Evolutionary conservation across 805 yeast species (phyloP).

Genomic region (Saccharomycopsis babjevae): DNA sequence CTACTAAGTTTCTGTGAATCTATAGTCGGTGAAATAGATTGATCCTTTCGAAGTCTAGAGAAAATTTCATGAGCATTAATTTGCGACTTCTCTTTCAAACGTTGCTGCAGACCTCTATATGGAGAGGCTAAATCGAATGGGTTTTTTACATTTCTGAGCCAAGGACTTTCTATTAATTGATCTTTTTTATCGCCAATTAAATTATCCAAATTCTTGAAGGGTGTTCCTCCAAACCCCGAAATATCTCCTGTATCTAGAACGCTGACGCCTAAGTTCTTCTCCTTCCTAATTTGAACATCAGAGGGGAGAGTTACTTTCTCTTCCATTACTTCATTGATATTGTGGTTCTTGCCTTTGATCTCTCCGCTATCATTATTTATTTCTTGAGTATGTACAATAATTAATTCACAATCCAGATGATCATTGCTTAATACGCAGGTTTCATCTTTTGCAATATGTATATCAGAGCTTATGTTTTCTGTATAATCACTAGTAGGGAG

Average conservation of each 20-base stretch:
- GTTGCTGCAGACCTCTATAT: constrained; percentile 8
- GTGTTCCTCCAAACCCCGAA: constrained; percentile 20
- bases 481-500: neutral
- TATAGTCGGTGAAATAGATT: neutral
- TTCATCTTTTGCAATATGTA: neutral
- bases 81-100: constrained; percentile 5
- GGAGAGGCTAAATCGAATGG: constrained; percentile 28
- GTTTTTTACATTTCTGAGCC: constrained; percentile 26
- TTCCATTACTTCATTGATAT: neutral
- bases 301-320: constrained; percentile 17
- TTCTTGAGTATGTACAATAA: neutral
- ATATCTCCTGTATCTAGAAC: constrained; percentile 31
- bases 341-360: constrained; percentile 20
- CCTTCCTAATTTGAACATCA: constrained; percentile 28
- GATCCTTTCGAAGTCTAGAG: constrained; percentile 4
- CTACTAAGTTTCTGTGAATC: neutral
- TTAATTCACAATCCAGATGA: neutral
- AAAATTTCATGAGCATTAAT: constrained; percentile 10
- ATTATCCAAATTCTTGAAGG: constrained; percentile 18
- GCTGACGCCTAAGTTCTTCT: constrained; percentile 35
- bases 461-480: constrained; percentile 2
- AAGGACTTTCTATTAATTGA: constrained; percentile 14
- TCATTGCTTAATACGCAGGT: neutral
- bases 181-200: neutral
- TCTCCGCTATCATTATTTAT: constrained; percentile 22